Conservation (phyloP, 148 eudicot species). For the Rhododendron ferrugineum region DNA sequence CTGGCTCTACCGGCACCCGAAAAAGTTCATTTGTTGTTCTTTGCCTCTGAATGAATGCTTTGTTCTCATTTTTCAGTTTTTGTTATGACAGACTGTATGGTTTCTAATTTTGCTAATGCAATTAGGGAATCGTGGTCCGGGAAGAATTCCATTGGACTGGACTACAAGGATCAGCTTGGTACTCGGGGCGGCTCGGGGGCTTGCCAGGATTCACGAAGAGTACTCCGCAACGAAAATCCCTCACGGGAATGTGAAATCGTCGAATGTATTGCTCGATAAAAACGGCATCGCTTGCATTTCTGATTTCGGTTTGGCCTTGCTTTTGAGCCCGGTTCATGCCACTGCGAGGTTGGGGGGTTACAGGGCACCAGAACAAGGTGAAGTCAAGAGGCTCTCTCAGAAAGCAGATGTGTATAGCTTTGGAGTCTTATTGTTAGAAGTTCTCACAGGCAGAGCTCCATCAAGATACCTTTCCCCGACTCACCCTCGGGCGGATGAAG, state of each 20-base stretch:
- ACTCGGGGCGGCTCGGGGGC: slow-evolving; percentile 89
- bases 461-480: slow-evolving; percentile 44
- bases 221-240: slow-evolving; percentile 64
- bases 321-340: slow-evolving; percentile 75
- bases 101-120: slow-evolving; percentile 12
- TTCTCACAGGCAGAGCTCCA: slow-evolving; percentile 75
- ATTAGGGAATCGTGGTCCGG: slow-evolving; percentile 84
- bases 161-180: slow-evolving; percentile 81
- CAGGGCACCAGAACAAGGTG: slow-evolving; percentile 69
- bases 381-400: slow-evolving; percentile 63
- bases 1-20: not conserved
- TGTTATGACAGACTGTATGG: not conserved
- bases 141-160: slow-evolving; percentile 93
- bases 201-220: slow-evolving; percentile 64
- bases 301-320: slow-evolving; percentile 80
- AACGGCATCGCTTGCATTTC: slow-evolving; percentile 73
- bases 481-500: slow-evolving; percentile 24
- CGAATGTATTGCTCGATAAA: slow-evolving; percentile 80
- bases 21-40: not conserved
- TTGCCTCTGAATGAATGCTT: not conserved
- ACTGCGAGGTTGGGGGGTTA: slow-evolving; percentile 78
- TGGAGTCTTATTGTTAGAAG: slow-evolving; percentile 71
- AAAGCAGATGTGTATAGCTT: slow-evolving; percentile 88
- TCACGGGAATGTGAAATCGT: slow-evolving; percentile 84
- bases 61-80: not conserved